phyloP scores from a whole-genome alignment of 2,329 filamentous ascomycete genomes.

The Stagonosporopsis chrysanthemi region DNA sequence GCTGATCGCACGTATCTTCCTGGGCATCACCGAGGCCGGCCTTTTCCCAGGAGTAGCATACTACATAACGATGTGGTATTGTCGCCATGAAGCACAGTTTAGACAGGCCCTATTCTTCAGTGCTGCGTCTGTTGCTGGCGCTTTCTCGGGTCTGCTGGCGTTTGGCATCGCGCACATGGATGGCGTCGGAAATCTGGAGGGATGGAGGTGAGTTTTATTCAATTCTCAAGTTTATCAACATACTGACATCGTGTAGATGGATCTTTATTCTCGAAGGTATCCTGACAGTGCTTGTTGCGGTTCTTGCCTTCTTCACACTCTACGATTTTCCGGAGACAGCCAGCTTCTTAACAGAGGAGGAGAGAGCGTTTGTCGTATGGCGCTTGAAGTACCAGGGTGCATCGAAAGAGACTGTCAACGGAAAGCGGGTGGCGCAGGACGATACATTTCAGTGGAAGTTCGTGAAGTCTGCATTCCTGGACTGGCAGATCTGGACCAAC shows the following conservation, averaged over 20 bases:
- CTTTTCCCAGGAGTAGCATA: constrained; percentile 47
- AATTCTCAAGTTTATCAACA: too few species aligned
- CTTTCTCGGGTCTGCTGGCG: constrained; percentile 67
- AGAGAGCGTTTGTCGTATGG: constrained; percentile 65
- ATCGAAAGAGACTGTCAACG: constrained; percentile 59
- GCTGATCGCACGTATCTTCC: constrained; percentile 55
- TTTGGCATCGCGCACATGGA: constrained; percentile 65
- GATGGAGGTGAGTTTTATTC: constrained; percentile 11
- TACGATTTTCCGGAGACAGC: constrained; percentile 70
- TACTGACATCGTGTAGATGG: constrained; percentile 24
- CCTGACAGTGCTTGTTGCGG: constrained; percentile 45
- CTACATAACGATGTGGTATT: constrained; percentile 70
- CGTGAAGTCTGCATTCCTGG: constrained; percentile 55
- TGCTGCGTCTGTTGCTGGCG: constrained; percentile 64
- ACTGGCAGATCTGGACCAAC: constrained; percentile 59
- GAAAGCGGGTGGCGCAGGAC: constrained; percentile 71
- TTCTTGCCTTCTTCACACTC: constrained; percentile 60
- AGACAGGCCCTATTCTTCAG: constrained; percentile 67
- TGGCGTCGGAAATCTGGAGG: constrained; percentile 14
- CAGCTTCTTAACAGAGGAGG: constrained; percentile 61
- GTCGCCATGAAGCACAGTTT: constrained; percentile 65
- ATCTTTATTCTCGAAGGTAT: constrained; percentile 50
- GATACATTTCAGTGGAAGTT: constrained; percentile 72
- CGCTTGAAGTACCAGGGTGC: constrained; percentile 62
- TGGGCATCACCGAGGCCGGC: constrained; percentile 50